phyloP scores from a whole-genome alignment of 2,329 filamentous ascomycete genomes.

The Ophiocordyceps australis region DNA sequence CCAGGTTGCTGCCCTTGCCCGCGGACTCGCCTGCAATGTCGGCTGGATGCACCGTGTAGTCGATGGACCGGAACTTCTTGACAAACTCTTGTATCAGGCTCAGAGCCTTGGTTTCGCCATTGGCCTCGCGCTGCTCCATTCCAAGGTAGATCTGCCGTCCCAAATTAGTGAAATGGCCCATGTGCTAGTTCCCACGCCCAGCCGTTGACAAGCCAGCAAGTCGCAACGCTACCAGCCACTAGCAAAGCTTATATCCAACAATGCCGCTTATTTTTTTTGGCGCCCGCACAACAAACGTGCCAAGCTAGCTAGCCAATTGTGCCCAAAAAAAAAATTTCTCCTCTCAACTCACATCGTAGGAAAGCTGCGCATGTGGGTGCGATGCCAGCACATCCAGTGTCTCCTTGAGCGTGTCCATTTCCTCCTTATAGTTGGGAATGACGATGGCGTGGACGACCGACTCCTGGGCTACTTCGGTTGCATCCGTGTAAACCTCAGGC shows the following conservation, averaged over 20 bases:
- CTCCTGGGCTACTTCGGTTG: slow-evolving; percentile 18
- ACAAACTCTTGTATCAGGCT: slow-evolving; percentile 42
- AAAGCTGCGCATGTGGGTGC: slow-evolving; percentile 41
- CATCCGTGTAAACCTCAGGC: slow-evolving; percentile 24
- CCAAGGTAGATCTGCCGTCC: slow-evolving; percentile 44
- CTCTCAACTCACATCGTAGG: slow-evolving; percentile 53
- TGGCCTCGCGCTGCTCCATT: slow-evolving; percentile 52
- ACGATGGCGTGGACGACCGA: slow-evolving; percentile 47
- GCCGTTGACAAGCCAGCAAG: too few relatives aligned
- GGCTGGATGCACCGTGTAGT: slow-evolving; percentile 47
- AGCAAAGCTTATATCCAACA: too few relatives aligned
- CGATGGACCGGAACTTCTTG: slow-evolving; percentile 47
- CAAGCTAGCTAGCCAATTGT: too few relatives aligned
- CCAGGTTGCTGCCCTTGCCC: slow-evolving; percentile 58
- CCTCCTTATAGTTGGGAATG: slow-evolving; percentile 59
- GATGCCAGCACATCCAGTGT: slow-evolving; percentile 51
- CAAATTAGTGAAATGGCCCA: too few relatives aligned
- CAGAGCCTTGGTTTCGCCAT: slow-evolving; percentile 41
- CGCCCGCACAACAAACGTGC: too few relatives aligned
- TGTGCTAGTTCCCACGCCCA: too few relatives aligned
- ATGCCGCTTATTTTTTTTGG: too few relatives aligned
- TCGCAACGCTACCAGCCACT: too few relatives aligned
- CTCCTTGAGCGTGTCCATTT: slow-evolving; percentile 47
- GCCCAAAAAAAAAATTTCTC: too few relatives aligned
- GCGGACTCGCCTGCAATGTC: slow-evolving; percentile 50